Conservation (phyloP, 306 rosid species). For the Acacia melanoxylon region DNA sequence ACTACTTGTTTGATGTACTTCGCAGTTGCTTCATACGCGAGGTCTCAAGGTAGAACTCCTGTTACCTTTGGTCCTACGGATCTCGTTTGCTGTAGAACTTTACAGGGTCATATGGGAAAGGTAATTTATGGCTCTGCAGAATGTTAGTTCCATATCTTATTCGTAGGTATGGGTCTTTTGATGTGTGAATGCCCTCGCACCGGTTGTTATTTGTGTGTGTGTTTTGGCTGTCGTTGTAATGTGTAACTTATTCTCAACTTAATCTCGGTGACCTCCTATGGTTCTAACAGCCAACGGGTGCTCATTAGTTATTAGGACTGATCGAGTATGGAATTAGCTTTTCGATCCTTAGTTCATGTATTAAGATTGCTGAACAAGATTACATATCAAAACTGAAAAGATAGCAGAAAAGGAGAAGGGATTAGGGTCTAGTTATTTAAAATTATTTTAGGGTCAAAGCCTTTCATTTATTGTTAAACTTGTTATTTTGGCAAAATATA, state of each 20-base stretch:
- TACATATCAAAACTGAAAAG: not conserved
- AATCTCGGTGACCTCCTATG: not conserved
- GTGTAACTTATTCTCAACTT: not conserved
- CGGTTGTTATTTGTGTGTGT: not conserved
- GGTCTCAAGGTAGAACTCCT: constrained; percentile 69
- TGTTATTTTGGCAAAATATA: not conserved
- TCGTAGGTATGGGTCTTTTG: not conserved
- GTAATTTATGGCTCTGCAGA: constrained; percentile 34
- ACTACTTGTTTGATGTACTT: constrained; percentile 19
- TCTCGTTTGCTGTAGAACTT: constrained; percentile 94
- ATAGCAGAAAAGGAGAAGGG: not conserved
- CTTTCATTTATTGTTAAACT: not conserved
- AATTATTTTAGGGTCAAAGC: not conserved
- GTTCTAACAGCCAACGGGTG: not conserved
- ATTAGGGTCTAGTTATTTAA: not conserved
- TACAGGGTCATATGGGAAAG: constrained; percentile 90
- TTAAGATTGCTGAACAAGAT: not conserved
- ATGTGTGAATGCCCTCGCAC: not conserved
- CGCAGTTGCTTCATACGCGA: constrained; percentile 72
- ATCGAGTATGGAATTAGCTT: not conserved
- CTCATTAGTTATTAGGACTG: not conserved
- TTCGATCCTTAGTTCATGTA: not conserved
- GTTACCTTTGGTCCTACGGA: constrained; percentile 88
- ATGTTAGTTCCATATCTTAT: not conserved
- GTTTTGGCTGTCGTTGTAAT: not conserved